Conservation (phyloP, 495 filamentous ascomycete species). For the Xylona heveae region DNA sequence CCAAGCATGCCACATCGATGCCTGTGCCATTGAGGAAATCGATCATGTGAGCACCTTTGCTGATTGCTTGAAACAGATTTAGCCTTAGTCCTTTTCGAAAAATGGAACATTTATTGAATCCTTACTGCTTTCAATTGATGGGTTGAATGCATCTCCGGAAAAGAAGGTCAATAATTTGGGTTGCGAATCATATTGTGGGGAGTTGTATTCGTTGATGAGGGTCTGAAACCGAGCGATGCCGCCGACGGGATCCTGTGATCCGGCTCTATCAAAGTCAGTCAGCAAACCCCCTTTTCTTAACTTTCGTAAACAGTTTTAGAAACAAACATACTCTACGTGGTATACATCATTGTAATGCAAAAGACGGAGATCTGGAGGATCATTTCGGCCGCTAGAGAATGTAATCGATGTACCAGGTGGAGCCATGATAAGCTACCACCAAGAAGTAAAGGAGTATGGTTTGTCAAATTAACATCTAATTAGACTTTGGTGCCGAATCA, state of each 20-base stretch:
- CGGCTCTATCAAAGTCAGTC: conserved; percentile 20
- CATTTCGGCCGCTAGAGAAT: conserved; percentile 27
- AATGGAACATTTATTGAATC: too few relatives aligned
- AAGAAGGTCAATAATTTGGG: conserved; percentile 58
- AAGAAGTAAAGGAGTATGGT: not conserved
- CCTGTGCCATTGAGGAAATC: conserved; percentile 60
- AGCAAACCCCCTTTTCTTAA: too few relatives aligned
- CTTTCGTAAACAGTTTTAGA: conserved; percentile 11
- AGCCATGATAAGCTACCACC: not conserved
- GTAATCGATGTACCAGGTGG: conserved; percentile 17
- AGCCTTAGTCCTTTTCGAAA: conserved; percentile 84
- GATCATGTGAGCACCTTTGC: conserved; percentile 54
- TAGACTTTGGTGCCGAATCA: too few relatives aligned
- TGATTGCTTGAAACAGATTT: too few relatives aligned
- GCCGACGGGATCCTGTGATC: conserved; percentile 61
- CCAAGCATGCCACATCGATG: conserved; percentile 57
- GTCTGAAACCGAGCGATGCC: conserved; percentile 61
- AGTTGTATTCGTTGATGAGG: conserved; percentile 52
- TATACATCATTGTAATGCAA: conserved; percentile 90
- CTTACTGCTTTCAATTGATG: conserved; percentile 62
- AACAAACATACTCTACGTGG: conserved; percentile 57
- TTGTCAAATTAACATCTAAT: too few relatives aligned
- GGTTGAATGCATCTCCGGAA: conserved; percentile 84
- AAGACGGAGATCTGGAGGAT: conserved; percentile 49
- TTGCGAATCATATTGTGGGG: conserved; percentile 32